A percentile compares a stretch with the other conserved stretches of the same genome.
phyloP scores from a whole-genome alignment of 148 eudicot genomes.

The Amaranthus hypochondriacus region DNA sequence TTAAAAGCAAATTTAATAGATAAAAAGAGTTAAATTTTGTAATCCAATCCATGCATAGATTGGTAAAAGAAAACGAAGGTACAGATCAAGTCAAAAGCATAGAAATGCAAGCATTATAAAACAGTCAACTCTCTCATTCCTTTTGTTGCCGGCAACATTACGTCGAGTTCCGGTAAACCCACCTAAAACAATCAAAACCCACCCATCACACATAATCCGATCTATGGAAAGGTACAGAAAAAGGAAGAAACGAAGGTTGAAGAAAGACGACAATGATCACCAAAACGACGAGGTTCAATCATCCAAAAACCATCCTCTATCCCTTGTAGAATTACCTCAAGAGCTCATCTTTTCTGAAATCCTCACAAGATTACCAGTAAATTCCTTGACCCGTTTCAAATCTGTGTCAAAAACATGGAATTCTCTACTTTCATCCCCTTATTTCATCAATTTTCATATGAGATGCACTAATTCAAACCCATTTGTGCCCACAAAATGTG shows the following conservation, averaged over 20 bases:
- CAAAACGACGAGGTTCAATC: background rate
- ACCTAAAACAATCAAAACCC: background rate
- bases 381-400: constrained; percentile 21
- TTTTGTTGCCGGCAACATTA: background rate
- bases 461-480: constrained; percentile 19
- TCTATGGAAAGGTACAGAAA: constrained; percentile 8
- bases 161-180: constrained; percentile 3
- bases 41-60: too few species aligned
- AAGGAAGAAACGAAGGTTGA: constrained; percentile 5
- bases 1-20: too few species aligned
- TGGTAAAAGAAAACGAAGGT: too few species aligned
- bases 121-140: background rate
- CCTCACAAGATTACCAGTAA: constrained; percentile 28
- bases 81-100: background rate
- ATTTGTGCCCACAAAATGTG: constrained; percentile 25
- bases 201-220: background rate
- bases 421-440: background rate
- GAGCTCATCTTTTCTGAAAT: constrained; percentile 30
- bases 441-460: constrained; percentile 26
- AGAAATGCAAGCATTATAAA: constrained; percentile 5
- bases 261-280: background rate
- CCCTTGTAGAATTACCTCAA: constrained; percentile 18
- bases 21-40: background rate
- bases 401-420: constrained; percentile 28
- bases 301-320: background rate